Evolutionary conservation across 2,329 filamentous ascomycete species (phyloP).

Genomic region (Fusarium camptoceras): DNA sequence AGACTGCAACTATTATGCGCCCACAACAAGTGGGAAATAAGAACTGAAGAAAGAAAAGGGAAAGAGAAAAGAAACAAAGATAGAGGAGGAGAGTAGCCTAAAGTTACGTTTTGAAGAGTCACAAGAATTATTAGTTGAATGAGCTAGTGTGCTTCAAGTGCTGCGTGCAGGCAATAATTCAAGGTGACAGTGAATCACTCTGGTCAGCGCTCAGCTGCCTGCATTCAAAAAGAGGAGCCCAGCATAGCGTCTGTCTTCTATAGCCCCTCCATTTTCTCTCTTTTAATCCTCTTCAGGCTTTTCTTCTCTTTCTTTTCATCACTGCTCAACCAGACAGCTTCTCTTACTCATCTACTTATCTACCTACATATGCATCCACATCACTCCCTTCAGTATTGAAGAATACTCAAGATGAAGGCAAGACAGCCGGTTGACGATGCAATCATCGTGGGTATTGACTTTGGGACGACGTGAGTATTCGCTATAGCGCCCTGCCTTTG

Average conservation of each 20-base stretch:
- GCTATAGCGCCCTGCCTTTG: no score
- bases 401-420: neutral
- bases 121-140: no score
- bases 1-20: neutral
- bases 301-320: neutral
- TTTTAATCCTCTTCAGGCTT: accelerated
- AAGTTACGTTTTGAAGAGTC: no score
- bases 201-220: neutral
- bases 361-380: no score
- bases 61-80: neutral
- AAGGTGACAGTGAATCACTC: neutral
- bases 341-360: neutral
- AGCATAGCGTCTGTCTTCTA: neutral
- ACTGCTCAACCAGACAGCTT: accelerated
- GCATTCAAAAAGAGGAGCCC: neutral
- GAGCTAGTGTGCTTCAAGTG: no score
- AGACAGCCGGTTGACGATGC: conserved; percentile 4
- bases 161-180: neutral
- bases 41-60: neutral
- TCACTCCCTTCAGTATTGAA: neutral
- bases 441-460: conserved; percentile 58
- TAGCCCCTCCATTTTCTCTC: accelerated
- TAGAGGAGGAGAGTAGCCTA: neutral
- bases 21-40: no score
- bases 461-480: conserved; percentile 58